A percentile compares a stretch with the other conserved stretches of the same genome.
Conservation (phyloP, 805 yeast genomes). For the Wickerhamomyces sydowiorum region DNA sequence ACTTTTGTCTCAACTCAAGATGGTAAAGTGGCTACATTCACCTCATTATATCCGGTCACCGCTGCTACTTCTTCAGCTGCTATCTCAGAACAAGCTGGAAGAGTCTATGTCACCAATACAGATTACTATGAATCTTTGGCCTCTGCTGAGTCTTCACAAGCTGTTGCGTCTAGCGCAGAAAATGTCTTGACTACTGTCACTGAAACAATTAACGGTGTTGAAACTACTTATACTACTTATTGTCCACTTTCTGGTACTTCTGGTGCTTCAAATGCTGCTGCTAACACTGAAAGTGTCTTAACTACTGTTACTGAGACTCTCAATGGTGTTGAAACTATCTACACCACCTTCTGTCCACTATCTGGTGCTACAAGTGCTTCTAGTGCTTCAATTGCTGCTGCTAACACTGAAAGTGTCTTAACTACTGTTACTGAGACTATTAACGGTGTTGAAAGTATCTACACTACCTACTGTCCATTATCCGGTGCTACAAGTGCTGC, state of each 20-base stretch:
- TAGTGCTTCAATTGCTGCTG: slow-evolving; percentile 8
- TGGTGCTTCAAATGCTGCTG: slow-evolving; percentile 9
- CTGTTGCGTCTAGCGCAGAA: too few relatives aligned
- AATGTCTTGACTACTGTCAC: not conserved
- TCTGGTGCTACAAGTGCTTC: slow-evolving; percentile 9
- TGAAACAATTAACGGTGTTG: not conserved
- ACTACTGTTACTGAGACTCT: slow-evolving; percentile 1
- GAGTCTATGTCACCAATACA: slow-evolving; percentile 2
- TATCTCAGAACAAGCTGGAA: not conserved
- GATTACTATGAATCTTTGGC: slow-evolving; percentile 4
- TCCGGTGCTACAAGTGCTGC: slow-evolving; percentile 9
- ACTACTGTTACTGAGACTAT: not conserved
- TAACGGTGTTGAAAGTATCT: slow-evolving; percentile 14
- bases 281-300: slow-evolving; percentile 10
- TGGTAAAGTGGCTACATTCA: not conserved
- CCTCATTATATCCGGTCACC: not conserved
- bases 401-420: slow-evolving; percentile 10
- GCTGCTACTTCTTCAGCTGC: not conserved
- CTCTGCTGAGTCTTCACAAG: not conserved
- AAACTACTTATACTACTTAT: not conserved
- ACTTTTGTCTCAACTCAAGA: not conserved
- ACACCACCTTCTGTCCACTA: slow-evolving; percentile 25
- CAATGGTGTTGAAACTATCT: slow-evolving; percentile 13
- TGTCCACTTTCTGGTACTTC: slow-evolving; percentile 4
- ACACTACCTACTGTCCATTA: slow-evolving; percentile 25